phyloP scores from a whole-genome alignment of 768 basidiomycete species.

The Leucogyrophana mollusca region DNA sequence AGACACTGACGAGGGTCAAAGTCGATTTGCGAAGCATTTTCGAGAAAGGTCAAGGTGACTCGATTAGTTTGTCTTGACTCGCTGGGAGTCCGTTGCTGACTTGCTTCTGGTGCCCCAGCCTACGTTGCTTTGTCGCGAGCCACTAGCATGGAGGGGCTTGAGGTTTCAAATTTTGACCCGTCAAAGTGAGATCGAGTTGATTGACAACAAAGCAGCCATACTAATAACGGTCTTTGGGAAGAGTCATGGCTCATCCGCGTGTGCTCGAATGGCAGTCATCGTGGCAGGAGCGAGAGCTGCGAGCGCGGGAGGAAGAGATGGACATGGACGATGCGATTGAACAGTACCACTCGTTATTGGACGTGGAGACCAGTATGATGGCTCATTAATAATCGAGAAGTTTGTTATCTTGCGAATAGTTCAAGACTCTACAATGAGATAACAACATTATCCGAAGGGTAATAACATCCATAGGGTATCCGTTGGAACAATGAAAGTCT shows the following conservation, averaged over 20 bases:
- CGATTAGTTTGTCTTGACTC: background rate
- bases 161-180: slow-evolving; percentile 35
- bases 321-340: slow-evolving; percentile 33
- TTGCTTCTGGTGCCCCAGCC: slow-evolving; percentile 16
- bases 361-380: slow-evolving; percentile 1
- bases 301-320: slow-evolving; percentile 22
- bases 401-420: too few relatives aligned
- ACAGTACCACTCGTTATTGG: slow-evolving; percentile 25
- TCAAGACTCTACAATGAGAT: too few relatives aligned
- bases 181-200: slow-evolving; percentile 22
- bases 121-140: slow-evolving; percentile 40
- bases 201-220: background rate
- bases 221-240: slow-evolving; percentile 11
- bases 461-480: too few relatives aligned
- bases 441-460: too few relatives aligned
- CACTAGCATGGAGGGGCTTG: slow-evolving; percentile 38
- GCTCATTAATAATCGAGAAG: too few relatives aligned
- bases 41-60: slow-evolving; percentile 66
- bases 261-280: slow-evolving; percentile 30
- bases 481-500: too few relatives aligned
- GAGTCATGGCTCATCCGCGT: slow-evolving; percentile 35
- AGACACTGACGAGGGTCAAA: slow-evolving; percentile 90
- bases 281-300: slow-evolving; percentile 24
- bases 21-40: slow-evolving; percentile 91
- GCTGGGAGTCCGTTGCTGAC: too few relatives aligned